Evolutionary conservation across 768 basidiomycete species (phyloP).

Genomic region (Sistotremastrum suecicum): DNA sequence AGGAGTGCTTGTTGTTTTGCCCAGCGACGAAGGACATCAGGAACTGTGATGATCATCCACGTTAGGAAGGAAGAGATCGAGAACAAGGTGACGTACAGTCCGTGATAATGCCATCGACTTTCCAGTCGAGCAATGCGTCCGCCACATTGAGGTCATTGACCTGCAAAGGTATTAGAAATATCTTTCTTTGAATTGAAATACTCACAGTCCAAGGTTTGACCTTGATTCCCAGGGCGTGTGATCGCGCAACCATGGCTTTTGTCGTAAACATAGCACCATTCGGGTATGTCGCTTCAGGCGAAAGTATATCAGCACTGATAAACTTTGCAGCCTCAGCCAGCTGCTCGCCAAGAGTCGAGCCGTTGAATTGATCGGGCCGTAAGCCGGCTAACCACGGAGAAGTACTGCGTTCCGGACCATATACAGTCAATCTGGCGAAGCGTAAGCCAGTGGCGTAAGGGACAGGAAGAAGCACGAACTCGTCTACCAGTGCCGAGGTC

Average conservation of each 20-base stretch:
- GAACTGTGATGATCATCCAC: conserved; percentile 22
- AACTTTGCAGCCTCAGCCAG: conserved; percentile 56
- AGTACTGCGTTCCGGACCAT: conserved; percentile 23
- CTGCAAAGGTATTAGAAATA: conserved; percentile 18
- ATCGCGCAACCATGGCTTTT: conserved; percentile 48
- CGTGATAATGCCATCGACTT: conserved; percentile 66
- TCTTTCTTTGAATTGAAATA: conserved; percentile 1
- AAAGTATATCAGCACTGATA: conserved; percentile 52
- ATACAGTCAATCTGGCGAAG: conserved; percentile 2
- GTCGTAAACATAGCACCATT: conserved; percentile 46
- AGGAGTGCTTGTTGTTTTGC: conserved; percentile 36
- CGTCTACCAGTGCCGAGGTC: conserved; percentile 52
- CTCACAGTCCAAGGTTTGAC: conserved; percentile 69
- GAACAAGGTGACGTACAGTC: conserved; percentile 31
- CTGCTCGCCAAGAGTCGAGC: conserved; percentile 38
- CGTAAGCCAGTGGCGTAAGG: background rate
- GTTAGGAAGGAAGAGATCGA: background rate
- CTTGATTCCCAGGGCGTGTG: conserved; percentile 45
- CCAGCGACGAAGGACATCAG: conserved; percentile 41
- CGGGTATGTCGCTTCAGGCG: conserved; percentile 36
- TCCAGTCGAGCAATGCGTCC: conserved; percentile 44
- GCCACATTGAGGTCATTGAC: conserved; percentile 47
- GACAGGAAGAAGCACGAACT: conserved; percentile 25
- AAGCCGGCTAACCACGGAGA: conserved; percentile 63
- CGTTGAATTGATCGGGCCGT: conserved; percentile 47